Base-by-base conservation (phyloP, 768 basidiomycete genomes). In the Kwoniella dejecticola region DNA sequence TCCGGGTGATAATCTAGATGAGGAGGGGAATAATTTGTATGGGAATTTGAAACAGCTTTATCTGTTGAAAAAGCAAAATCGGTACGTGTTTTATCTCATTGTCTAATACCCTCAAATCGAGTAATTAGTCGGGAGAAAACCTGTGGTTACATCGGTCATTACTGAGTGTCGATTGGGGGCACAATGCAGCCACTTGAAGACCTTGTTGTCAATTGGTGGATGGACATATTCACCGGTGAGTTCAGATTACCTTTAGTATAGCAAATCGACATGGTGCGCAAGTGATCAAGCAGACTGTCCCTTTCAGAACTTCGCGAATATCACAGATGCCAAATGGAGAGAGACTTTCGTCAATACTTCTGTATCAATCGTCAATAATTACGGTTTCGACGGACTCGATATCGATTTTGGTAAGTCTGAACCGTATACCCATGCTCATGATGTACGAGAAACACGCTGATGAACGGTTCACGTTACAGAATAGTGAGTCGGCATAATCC, bases 11-110 rank as follows among this genome's bases (percentile, higher is more conserved):
- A 89, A 88, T 5, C 96, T 95, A 94, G 89, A 93, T 68, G 95
- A 97, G 53, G 74, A 73, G 24, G 92, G 92, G 41, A 87, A 83
- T 67, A 96, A 98, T 78, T 85, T 98, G 15, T 98, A 95, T 65
- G 94, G 94, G 56, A 95, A 95, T 79, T 85, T 98, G 80, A 95
- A 95, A 76, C 90, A 89, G 52, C 85, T 98, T 60, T 94, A 92
- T 79, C 84, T 89, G 27, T 83, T 97, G 66, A 98, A 98, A 83
- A 88, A 94, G 75, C 79, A 84, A 63, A 82, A 96, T 61, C 85
- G 92, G 52, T 88, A 33, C 2, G 61, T 60, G n/a, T n/a, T n/a
- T n/a, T n/a, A n/a, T n/a, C n/a, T n/a, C n/a, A n/a, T n/a, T n/a
- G n/a, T n/a, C n/a, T n/a, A n/a, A n/a, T n/a, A n/a, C n/a, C n/a